Evolutionary conservation across 768 basidiomycete species (phyloP).

Genomic region (Mrakia gelida): DNA sequence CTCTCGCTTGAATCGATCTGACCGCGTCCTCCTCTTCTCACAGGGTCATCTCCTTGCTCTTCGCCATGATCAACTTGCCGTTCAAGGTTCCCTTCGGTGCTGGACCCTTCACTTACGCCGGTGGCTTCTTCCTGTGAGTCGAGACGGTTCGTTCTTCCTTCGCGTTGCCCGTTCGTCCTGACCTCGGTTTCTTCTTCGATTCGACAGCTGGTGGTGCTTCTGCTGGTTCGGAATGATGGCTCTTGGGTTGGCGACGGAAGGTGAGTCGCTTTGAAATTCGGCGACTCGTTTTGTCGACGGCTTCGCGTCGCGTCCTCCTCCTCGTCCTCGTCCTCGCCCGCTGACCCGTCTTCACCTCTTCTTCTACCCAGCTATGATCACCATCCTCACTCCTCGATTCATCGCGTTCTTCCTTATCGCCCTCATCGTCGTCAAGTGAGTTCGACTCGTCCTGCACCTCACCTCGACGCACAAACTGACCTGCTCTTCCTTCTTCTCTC

Average conservation of each 20-base stretch:
- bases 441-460: not conserved
- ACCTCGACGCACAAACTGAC: not conserved
- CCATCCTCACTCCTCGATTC: slow-evolving; percentile 45
- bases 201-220: slow-evolving; percentile 39
- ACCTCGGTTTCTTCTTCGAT: no score
- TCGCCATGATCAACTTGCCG: slow-evolving; percentile 48
- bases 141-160: no score
- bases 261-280: not conserved
- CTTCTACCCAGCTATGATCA: slow-evolving; percentile 39
- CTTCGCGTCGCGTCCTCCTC: no score
- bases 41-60: slow-evolving; percentile 47
- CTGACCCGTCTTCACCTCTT: not conserved
- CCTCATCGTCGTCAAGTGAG: slow-evolving; percentile 25
- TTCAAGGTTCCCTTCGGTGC: slow-evolving; percentile 29
- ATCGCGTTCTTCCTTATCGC: slow-evolving; percentile 44
- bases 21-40: slow-evolving; percentile 35
- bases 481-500: not conserved
- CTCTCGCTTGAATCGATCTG: not conserved
- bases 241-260: not conserved
- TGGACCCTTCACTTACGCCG: slow-evolving; percentile 38
- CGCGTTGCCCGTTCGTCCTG: no score
- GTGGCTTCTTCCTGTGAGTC: slow-evolving; percentile 44
- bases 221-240: slow-evolving; percentile 35
- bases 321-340: no score
- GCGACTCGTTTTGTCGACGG: not conserved